Base-by-base conservation (phyloP, 805 yeast genomes). In the Millerozyma miso region DNA sequence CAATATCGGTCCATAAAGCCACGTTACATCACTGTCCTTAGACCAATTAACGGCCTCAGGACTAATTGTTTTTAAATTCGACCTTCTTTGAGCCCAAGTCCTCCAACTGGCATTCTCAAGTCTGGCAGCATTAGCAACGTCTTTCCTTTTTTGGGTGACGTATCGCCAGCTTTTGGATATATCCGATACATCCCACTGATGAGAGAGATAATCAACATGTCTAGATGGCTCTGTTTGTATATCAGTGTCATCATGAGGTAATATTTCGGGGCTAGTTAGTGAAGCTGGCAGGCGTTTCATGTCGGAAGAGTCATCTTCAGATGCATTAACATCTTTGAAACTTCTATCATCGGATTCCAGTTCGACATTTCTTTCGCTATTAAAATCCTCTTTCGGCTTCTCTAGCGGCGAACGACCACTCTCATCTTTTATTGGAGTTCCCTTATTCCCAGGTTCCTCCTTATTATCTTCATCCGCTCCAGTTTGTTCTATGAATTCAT, bases 11-110 rank as follows among this genome's bases (percentile, higher is more conserved):
- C 99, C 99, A 65, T 91, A 93, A 12, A 93, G 76, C 99, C 99
- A 93, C 1, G 97, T 89, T 8, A 93, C 97, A 62, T 93, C 99
- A 45, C 85, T 83, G 55, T 93, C 99, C 65, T 95, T 93, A 35
- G 88, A 81, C 99, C 99, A 93, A 62, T 93, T 91, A 37, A 93
- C 86, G 31, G 79, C 77, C 55, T 88, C 95, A 1, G 99, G 99
- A 15, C 90, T 80, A 4, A 91, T 87, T 0, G 99, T 93, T 71
- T 68, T 69, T 45, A 71, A 59, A 63, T 79, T 71, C 50, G 77
- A 75, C 51, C 84, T 77, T 40, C 86, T 74, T 64, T 90, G 89
- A 12, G 91, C 85, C 97, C 97, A 91, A 15, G 96, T 88, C 58
- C 98, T 76, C 97, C 97, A 91, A 39, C 87, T 75, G 13, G 96